phyloP scores from a whole-genome alignment of 352 stramenopile species.

The Phytophthora citrophthora region DNA sequence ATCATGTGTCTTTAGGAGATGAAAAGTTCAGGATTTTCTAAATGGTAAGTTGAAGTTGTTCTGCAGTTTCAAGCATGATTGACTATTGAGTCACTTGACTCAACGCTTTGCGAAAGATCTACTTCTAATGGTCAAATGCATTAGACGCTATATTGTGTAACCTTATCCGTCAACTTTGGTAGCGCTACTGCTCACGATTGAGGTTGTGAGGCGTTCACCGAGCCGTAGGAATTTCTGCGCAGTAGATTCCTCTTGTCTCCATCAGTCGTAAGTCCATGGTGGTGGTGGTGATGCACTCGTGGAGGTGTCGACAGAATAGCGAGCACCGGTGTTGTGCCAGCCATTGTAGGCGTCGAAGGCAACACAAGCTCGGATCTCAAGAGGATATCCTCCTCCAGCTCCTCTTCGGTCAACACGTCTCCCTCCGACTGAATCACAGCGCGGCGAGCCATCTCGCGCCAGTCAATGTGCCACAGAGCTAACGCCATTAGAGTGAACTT shows the following conservation, averaged over 20 bases:
- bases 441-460: slow-evolving; percentile 65
- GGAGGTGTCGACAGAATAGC: slow-evolving; percentile 64
- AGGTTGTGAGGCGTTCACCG: slow-evolving; percentile 17
- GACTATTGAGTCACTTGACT: too few relatives aligned
- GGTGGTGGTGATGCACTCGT: slow-evolving; percentile 50
- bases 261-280: slow-evolving; percentile 8
- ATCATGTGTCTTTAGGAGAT: too few relatives aligned
- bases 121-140: not conserved
- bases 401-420: slow-evolving; percentile 36
- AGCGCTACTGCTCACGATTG: slow-evolving; percentile 27
- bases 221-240: slow-evolving; percentile 34
- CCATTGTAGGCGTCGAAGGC: slow-evolving; percentile 69
- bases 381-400: slow-evolving; percentile 70
- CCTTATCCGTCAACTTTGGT: not conserved
- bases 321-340: slow-evolving; percentile 57
- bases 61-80: too few relatives aligned
- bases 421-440: slow-evolving; percentile 74
- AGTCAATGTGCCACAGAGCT: slow-evolving; percentile 71
- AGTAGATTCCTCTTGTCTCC: slow-evolving; percentile 10
- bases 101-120: too few relatives aligned
- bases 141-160: slow-evolving; percentile 6
- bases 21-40: too few relatives aligned
- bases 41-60: too few relatives aligned
- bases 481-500: slow-evolving; percentile 76
- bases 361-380: slow-evolving; percentile 64